Conservation (phyloP, 2,329 filamentous ascomycete genomes). For the Paecilomyces formosus region DNA sequence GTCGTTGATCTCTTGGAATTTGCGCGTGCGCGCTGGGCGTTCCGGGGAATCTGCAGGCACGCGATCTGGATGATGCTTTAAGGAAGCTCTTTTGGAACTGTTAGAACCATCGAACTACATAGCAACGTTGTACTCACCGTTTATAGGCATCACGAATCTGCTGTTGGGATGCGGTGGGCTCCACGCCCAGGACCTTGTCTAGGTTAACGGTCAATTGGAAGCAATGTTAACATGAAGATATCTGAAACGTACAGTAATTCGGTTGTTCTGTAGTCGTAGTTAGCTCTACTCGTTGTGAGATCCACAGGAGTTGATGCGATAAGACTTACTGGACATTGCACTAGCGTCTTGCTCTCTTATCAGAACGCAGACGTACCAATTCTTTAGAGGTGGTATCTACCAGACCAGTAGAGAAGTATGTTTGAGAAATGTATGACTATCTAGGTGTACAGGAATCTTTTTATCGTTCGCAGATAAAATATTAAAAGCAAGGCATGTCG, state of each 20-base stretch:
- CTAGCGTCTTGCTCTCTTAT: background rate
- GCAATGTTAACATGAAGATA: background rate
- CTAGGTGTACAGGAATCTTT: background rate
- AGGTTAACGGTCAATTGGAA: slow-evolving; percentile 3
- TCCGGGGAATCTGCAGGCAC: slow-evolving; percentile 79
- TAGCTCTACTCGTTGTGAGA: background rate
- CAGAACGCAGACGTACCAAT: background rate
- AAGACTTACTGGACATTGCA: background rate
- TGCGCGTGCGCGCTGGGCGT: slow-evolving; percentile 69
- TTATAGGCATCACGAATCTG: slow-evolving; percentile 96
- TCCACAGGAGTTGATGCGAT: background rate
- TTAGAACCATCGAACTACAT: background rate
- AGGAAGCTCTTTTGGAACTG: slow-evolving; percentile 60
- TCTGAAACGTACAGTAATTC: slow-evolving; percentile 33
- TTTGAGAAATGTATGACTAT: background rate
- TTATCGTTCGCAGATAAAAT: background rate
- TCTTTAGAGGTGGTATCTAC: background rate
- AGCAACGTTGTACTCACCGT: slow-evolving; percentile 44
- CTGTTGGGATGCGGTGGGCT: slow-evolving; percentile 66
- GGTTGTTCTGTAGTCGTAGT: slow-evolving; percentile 15
- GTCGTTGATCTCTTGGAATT: slow-evolving; percentile 87
- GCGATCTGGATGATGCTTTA: slow-evolving; percentile 90
- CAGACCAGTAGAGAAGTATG: background rate
- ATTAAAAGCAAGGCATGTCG: background rate
- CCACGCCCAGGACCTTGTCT: slow-evolving; percentile 69